Evolutionary conservation across 805 yeast species (phyloP), one percentile per base, ranked within the genome.

Genomic region (Zygoascus tannicola): DNA sequence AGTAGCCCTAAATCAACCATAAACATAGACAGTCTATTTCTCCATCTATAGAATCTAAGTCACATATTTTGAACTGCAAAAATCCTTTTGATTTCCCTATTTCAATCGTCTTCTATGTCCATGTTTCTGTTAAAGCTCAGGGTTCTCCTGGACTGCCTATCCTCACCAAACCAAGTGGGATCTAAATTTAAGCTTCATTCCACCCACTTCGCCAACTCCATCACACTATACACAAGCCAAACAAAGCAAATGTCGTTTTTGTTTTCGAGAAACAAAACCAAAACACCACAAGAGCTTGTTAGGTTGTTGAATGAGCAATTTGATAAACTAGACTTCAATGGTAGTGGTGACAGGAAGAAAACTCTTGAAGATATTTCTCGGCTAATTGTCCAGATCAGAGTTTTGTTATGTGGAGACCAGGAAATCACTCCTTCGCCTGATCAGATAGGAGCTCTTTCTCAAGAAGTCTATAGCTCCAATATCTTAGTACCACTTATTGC

Each of bases 201-300:
- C n/a, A n/a, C n/a, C n/a, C n/a, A n/a, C n/a, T n/a, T n/a, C n/a
- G n/a, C n/a, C n/a, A n/a, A n/a, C n/a, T n/a, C n/a, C 30, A 26
- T 12, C 7, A 26, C 30, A 26, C 30, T 26, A 26, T n/a, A 26
- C 30, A 26, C 30, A 26, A 54, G 42, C n/a, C n/a, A n/a, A 26
- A 26, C 30, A 26, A 7, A 26, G n/a, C 18, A 32, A 35, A 86
- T 88, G 96, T 83, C 96, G 10, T 90, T 90, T 56, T 69, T 92
- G 54, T 90, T 92, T 72, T 84, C 86, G 52, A 74, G 95, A 57
- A 62, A 59, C 40, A 85, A 80, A 57, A 95, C 94, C 7, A 87
- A 86, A 62, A 80, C 95, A 1, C 94, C 96, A 2, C 75, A 75
- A 16, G 98, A 90, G 56, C 73, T 87, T 46, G 81, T 86, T 2